Conservation (phyloP, 345 rosid species). For the Brassica juncea region DNA sequence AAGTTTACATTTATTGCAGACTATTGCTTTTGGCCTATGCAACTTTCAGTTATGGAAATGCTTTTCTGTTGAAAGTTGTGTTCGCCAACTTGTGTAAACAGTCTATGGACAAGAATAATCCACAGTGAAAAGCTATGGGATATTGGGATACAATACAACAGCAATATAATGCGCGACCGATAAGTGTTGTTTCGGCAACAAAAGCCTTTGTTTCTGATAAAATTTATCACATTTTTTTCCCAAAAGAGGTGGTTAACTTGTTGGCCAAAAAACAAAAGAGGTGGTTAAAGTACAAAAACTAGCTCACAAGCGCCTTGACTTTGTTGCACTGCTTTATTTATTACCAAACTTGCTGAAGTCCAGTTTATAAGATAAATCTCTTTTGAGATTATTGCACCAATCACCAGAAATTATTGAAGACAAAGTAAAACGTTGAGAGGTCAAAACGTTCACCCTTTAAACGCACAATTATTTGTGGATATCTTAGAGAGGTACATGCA, state of each 20-base stretch:
- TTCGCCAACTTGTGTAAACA: conserved; percentile 1
- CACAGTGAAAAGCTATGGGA: conserved; percentile 14
- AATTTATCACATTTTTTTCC: background rate
- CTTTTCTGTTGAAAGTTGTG: background rate
- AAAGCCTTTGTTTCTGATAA: conserved; percentile 7
- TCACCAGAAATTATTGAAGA: conserved; percentile 12
- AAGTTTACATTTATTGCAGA: conserved; percentile 2
- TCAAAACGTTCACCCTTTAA: conserved; percentile 47
- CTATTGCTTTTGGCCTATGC: background rate
- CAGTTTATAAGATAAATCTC: conserved; percentile 34
- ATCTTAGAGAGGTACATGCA: conserved; percentile 81
- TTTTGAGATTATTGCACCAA: conserved; percentile 1
- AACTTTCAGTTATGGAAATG: background rate
- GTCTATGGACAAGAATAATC: conserved; percentile 15
- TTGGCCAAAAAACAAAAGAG: background rate
- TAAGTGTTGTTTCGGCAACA: conserved; percentile 2
- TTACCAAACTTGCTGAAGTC: conserved; percentile 70
- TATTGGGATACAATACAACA: conserved; percentile 9
- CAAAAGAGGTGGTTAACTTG: background rate
- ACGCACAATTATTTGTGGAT: conserved; percentile 44
- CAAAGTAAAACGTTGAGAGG: background rate
- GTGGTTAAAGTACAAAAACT: conserved; percentile 24
- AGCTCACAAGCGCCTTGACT: conserved; percentile 44
- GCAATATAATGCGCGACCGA: conserved; percentile 16
- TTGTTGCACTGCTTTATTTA: conserved; percentile 37